phyloP scores from a whole-genome alignment of 73 alveolate genomes.

The Paramecium bursaria region DNA sequence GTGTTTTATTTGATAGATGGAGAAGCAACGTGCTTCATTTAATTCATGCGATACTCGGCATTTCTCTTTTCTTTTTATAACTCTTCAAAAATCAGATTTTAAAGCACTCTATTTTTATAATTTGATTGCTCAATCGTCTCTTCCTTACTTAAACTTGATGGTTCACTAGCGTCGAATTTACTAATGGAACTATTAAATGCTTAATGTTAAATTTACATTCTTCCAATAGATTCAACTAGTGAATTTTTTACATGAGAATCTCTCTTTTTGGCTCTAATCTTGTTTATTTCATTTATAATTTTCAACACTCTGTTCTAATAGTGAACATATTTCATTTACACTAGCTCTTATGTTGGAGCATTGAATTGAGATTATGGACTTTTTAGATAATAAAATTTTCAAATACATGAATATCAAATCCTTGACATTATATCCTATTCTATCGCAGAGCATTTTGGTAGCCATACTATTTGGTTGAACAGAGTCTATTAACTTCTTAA shows the following conservation, averaged over 20 bases:
- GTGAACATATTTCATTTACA: constrained; percentile 28
- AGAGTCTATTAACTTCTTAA: neutral
- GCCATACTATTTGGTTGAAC: neutral
- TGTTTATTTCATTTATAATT: constrained; percentile 40
- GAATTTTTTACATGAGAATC: too few relatives aligned
- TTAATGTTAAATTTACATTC: neutral
- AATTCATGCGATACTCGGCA: too few relatives aligned
- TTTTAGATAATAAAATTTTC: neutral
- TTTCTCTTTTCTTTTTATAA: neutral
- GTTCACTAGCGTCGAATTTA: neutral
- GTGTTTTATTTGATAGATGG: too few relatives aligned
- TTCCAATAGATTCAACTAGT: neutral
- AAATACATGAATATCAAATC: constrained; percentile 20
- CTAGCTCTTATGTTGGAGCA: neutral
- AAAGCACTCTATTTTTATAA: neutral
- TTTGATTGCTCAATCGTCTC: neutral
- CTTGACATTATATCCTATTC: constrained; percentile 20
- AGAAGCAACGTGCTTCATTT: too few relatives aligned
- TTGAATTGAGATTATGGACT: constrained; percentile 38
- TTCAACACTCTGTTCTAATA: constrained; percentile 23
- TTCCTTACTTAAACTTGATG: neutral
- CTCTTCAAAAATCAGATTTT: constrained; percentile 9
- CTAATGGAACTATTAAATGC: neutral
- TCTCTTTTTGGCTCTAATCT: constrained; percentile 5
- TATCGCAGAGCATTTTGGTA: neutral